Conservation (phyloP, 257 asterid genomes). For the Parsonsia alboflavescens region DNA sequence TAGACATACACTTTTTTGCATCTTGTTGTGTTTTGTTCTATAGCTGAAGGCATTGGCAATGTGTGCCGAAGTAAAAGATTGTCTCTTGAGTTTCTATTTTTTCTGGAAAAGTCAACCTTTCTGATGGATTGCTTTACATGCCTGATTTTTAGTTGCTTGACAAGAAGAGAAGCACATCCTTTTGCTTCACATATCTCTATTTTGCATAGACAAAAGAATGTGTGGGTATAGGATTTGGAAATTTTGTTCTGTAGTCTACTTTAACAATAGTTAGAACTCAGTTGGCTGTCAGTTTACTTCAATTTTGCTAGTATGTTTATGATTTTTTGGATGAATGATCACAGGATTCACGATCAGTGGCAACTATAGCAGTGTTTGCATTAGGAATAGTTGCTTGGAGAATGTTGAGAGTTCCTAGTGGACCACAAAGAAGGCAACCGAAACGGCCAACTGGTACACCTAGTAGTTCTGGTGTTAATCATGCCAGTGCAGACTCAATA, state of each 20-base stretch:
- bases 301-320: background rate
- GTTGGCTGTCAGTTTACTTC: background rate
- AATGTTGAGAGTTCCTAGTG: conserved; percentile 59
- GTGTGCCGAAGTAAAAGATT: no score
- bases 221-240: background rate
- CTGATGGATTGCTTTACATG: background rate
- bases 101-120: background rate
- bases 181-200: background rate
- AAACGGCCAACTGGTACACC: conserved; percentile 53
- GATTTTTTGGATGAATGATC: background rate
- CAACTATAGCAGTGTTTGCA: conserved; percentile 82
- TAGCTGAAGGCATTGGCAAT: no score
- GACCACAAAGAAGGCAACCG: conserved; percentile 59
- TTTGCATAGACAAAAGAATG: background rate
- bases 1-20: no score
- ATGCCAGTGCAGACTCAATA: conserved; percentile 30
- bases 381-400: conserved; percentile 83
- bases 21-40: no score
- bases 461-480: conserved; percentile 50
- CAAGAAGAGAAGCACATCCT: background rate
- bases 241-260: no score
- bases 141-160: background rate
- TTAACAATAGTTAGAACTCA: no score
- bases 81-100: no score
- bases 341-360: conserved; percentile 77